Evolutionary conservation across 2,329 filamentous ascomycete species (phyloP).

Genomic region (Aureobasidium sp.): DNA sequence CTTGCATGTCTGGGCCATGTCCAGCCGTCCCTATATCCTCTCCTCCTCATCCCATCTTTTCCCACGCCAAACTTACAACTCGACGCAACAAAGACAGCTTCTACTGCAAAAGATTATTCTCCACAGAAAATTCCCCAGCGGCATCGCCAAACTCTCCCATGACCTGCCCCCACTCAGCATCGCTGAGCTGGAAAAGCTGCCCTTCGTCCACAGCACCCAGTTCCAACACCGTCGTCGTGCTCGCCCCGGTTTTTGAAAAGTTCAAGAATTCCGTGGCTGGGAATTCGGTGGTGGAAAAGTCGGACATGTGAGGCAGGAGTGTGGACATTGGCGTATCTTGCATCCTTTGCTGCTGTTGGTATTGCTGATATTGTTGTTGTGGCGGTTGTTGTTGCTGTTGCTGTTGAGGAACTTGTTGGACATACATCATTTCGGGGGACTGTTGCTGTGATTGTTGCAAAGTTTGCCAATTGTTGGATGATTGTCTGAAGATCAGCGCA

Average conservation of each 20-base stretch:
- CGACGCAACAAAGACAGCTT: not conserved
- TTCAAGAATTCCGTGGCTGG: not conserved
- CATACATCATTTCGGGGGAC: not conserved
- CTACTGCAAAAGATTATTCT: not conserved
- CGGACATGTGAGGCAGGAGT: not conserved
- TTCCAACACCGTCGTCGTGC: not conserved
- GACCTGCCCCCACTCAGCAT: conserved; percentile 7
- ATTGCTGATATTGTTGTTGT: not conserved
- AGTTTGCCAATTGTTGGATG: not conserved
- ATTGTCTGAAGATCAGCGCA: not conserved
- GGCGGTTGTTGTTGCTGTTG: not conserved
- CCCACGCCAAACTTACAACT: too few species aligned
- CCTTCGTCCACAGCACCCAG: not conserved
- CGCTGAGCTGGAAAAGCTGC: conserved; percentile 1
- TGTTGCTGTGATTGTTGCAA: not conserved
- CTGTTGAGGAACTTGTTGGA: not conserved
- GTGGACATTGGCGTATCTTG: not conserved
- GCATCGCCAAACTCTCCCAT: conserved; percentile 1
- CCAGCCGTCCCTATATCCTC: too few species aligned
- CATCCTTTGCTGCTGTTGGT: not conserved
- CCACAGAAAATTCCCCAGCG: not conserved
- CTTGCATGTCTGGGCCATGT: too few species aligned
- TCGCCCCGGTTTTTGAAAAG: not conserved
- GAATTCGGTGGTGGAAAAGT: not conserved
- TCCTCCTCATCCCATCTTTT: not conserved